A percentile compares a stretch with the other conserved stretches of the same genome.
phyloP scores from a whole-genome alignment of 495 filamentous ascomycete genomes.

The Annulohypoxylon moriforme region DNA sequence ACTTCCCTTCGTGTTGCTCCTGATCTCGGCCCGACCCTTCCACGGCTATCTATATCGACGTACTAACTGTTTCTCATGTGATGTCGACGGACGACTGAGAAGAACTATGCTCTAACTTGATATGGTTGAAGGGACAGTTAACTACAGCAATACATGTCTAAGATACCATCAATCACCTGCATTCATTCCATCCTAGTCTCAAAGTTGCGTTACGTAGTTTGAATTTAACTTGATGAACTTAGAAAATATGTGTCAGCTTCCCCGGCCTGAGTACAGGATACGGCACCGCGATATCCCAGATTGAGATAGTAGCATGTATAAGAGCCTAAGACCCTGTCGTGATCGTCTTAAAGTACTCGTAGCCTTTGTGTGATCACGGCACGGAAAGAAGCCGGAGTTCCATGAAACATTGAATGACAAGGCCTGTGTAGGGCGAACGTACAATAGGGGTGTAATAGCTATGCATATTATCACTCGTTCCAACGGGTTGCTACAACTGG shows the following conservation, averaged over 20 bases:
- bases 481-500: constrained; percentile 12
- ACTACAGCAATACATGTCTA: neutral
- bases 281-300: neutral
- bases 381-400: constrained; percentile 4
- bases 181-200: neutral
- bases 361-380: neutral
- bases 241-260: neutral
- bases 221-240: constrained; percentile 6
- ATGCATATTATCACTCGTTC: constrained; percentile 17
- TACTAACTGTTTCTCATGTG: constrained; percentile 8
- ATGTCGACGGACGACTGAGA: neutral
- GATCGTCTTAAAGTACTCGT: neutral
- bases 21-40: constrained; percentile 38
- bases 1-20: constrained; percentile 5
- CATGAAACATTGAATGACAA: neutral
- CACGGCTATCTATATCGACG: constrained; percentile 4
- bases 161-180: constrained; percentile 8
- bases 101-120: neutral
- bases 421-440: constrained; percentile 11
- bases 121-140: neutral
- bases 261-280: neutral
- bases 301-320: neutral
- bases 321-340: neutral
- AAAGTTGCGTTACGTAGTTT: constrained; percentile 14
- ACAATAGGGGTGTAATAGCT: constrained; percentile 7